phyloP scores from a whole-genome alignment of 768 basidiomycete genomes.

The Suillus subluteus region DNA sequence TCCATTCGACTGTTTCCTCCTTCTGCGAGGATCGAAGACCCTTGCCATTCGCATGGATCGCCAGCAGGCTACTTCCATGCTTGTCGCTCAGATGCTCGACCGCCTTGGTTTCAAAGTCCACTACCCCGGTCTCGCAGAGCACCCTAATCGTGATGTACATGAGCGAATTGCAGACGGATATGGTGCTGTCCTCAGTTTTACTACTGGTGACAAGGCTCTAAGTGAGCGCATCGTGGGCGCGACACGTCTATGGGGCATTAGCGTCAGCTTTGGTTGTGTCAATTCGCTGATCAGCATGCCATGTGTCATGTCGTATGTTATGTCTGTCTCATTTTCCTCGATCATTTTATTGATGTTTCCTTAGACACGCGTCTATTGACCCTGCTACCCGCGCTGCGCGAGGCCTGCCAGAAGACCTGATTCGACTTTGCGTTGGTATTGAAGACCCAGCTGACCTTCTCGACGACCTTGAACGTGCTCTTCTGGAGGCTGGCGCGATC shows the following conservation, averaged over 20 bases:
- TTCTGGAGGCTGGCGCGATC: constrained; percentile 91
- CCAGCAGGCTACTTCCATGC: constrained; percentile 80
- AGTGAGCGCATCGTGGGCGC: constrained; percentile 93
- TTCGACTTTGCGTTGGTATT: constrained; percentile 97
- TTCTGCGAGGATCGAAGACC: constrained; percentile 95
- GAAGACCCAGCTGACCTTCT: constrained; percentile 93
- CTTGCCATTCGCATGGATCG: constrained; percentile 95
- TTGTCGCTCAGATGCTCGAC: constrained; percentile 86
- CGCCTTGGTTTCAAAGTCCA: constrained; percentile 86
- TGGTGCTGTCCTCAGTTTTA: constrained; percentile 94
- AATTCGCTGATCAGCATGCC: constrained; percentile 99
- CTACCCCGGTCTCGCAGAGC: constrained; percentile 86
- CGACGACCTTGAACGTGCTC: constrained; percentile 92
- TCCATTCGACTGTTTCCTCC: constrained; percentile 95
- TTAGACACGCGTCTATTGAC: constrained; percentile 96
- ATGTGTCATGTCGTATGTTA: constrained; percentile 96
- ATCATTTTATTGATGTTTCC: constrained; percentile 11
- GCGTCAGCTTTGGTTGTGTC: constrained; percentile 97
- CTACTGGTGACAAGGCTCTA: constrained; percentile 87
- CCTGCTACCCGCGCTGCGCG: constrained; percentile 93
- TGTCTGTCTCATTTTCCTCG: constrained; percentile 6
- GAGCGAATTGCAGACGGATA: constrained; percentile 87
- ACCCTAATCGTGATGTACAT: constrained; percentile 88
- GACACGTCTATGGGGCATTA: constrained; percentile 95
- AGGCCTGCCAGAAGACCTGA: constrained; percentile 97